These are phyloP conservation scores for Polytrichum formosum DNA, from an alignment of 225 moss, liverwort and hornwort species.

Conservation along the genomic window DNA sequence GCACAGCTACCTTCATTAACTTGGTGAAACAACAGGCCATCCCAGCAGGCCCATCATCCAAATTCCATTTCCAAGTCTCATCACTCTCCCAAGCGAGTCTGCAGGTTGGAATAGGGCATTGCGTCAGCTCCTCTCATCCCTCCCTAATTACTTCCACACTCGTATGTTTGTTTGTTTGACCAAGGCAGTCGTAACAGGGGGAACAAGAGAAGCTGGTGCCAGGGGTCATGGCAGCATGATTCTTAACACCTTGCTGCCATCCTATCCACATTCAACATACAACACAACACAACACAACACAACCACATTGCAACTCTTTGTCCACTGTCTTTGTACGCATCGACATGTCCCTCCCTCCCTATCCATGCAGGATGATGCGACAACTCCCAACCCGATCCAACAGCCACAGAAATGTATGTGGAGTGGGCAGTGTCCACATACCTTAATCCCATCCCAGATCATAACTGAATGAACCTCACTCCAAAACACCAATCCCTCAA, in stretches of 20 bases:
- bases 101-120: conserved; percentile 26
- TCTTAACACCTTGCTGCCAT: background rate
- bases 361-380: too few relatives aligned
- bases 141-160: conserved; percentile 24
- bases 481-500: too few relatives aligned
- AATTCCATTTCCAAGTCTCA: conserved; percentile 13
- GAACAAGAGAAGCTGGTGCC: conserved; percentile 26
- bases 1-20: too few relatives aligned
- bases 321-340: too few relatives aligned
- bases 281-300: too few relatives aligned
- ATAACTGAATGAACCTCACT: too few relatives aligned
- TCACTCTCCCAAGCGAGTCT: conserved; percentile 34
- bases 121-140: conserved; percentile 35
- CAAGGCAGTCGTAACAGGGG: conserved; percentile 24
- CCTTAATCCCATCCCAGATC: too few relatives aligned
- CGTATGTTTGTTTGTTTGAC: background rate
- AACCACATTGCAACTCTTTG: too few relatives aligned
- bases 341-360: too few relatives aligned
- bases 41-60: conserved; percentile 22
- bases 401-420: too few relatives aligned
- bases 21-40: conserved; percentile 23
- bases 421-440: too few relatives aligned
- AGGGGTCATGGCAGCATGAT: background rate
- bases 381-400: too few relatives aligned
- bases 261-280: background rate